These are phyloP conservation scores for Vachellia collinsii DNA, from an alignment of 306 rosid species.

Conservation along the genomic window DNA sequence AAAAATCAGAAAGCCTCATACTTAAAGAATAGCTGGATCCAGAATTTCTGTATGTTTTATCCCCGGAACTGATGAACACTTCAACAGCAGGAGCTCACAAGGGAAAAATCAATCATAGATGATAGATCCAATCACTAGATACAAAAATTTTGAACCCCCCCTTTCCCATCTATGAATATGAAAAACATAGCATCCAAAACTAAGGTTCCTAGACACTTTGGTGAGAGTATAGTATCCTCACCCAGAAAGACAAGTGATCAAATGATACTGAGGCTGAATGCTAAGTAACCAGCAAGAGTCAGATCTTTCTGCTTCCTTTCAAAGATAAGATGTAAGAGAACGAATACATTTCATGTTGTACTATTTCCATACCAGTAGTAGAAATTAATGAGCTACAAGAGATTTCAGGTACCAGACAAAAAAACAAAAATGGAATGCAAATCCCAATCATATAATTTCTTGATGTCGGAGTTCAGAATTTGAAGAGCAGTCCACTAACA, in stretches of 20 bases:
- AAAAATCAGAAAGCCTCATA: background rate
- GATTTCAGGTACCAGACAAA: constrained; percentile 24
- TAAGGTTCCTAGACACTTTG: constrained; percentile 16
- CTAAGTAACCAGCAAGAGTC: constrained; percentile 16
- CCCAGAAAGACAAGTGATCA: constrained; percentile 10
- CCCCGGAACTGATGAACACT: background rate
- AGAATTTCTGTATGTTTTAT: constrained; percentile 8
- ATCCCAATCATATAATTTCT: constrained; percentile 6
- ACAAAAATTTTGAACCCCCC: background rate
- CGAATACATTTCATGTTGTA: background rate
- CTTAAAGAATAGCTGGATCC: background rate
- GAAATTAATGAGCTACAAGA: constrained; percentile 18
- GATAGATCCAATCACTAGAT: background rate
- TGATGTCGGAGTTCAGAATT: constrained; percentile 26
- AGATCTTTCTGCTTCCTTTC: constrained; percentile 13
- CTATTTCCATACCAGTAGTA: constrained; percentile 7
- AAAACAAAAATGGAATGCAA: constrained; percentile 27
- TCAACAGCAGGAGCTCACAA: constrained; percentile 13
- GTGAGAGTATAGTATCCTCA: background rate
- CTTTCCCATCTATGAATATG: background rate
- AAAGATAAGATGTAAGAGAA: background rate
- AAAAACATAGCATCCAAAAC: constrained; percentile 6
- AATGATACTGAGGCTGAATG: background rate
- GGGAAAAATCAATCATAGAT: background rate
- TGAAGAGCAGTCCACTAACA: constrained; percentile 27